phyloP scores from a whole-genome alignment of 345 rosid genomes.

The Euphorbia pulcherrima region DNA sequence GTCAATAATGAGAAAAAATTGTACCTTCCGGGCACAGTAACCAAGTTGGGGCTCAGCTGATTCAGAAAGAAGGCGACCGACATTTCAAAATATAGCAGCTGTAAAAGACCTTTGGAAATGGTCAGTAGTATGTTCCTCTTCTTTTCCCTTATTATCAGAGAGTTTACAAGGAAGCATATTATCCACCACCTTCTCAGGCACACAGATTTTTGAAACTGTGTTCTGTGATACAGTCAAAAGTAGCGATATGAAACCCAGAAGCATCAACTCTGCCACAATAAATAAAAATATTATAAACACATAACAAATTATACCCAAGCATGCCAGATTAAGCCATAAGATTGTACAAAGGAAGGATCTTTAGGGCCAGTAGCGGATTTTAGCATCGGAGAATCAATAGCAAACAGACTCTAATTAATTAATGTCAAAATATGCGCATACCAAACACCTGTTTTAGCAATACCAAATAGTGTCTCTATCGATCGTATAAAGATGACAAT shows the following conservation, averaged over 20 bases:
- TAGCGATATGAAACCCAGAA: slow-evolving; percentile 32
- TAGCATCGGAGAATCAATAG: too few relatives aligned
- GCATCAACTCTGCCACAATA: slow-evolving; percentile 30
- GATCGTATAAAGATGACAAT: background rate
- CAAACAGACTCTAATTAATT: too few relatives aligned
- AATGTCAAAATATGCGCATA: too few relatives aligned
- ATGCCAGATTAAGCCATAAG: background rate
- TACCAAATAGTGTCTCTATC: too few relatives aligned
- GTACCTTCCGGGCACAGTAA: slow-evolving; percentile 54
- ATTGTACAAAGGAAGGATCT: background rate
- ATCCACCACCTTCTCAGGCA: slow-evolving; percentile 13
- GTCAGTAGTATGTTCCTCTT: slow-evolving; percentile 24
- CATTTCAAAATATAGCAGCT: slow-evolving; percentile 27
- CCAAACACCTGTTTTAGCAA: too few relatives aligned
- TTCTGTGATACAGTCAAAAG: slow-evolving; percentile 25
- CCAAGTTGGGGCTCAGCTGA: slow-evolving; percentile 32
- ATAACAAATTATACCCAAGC: background rate
- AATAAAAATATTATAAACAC: background rate
- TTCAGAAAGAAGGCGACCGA: slow-evolving; percentile 56
- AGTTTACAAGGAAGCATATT: slow-evolving; percentile 27
- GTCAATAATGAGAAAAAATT: background rate
- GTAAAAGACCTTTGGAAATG: slow-evolving; percentile 46
- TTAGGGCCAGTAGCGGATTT: background rate
- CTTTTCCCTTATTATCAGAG: slow-evolving; percentile 5
- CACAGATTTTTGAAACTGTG: slow-evolving; percentile 19